phyloP scores from a whole-genome alignment of 2,329 filamentous ascomycete genomes.

The Colletotrichum sp. region DNA sequence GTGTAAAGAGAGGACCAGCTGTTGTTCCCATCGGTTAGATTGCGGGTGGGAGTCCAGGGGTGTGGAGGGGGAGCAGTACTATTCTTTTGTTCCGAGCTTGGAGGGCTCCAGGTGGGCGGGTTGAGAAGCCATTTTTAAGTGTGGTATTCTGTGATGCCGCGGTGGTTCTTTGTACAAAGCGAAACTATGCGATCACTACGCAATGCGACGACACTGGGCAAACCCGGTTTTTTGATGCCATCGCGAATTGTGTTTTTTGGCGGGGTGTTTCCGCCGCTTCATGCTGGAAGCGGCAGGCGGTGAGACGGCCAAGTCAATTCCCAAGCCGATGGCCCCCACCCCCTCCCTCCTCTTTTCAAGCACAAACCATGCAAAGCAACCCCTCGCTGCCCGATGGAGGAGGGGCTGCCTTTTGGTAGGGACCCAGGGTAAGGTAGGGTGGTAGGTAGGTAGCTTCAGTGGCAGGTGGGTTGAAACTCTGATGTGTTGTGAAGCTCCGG shows the following conservation, averaged over 20 bases:
- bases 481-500: background rate
- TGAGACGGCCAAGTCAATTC: background rate
- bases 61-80: constrained; percentile 59
- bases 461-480: background rate
- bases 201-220: background rate
- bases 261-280: background rate
- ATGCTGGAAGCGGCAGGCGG: background rate
- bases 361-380: background rate
- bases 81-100: constrained; percentile 86
- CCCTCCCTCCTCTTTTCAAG: background rate
- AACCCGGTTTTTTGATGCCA: constrained; percentile 6
- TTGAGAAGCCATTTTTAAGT: constrained; percentile 30
- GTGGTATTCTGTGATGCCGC: background rate
- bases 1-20: constrained; percentile 82
- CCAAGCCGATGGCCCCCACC: background rate
- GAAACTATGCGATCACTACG: background rate
- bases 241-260: constrained; percentile 9
- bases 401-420: background rate
- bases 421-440: background rate
- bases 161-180: background rate
- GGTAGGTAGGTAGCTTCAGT: background rate
- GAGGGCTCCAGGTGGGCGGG: constrained; percentile 77
- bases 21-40: background rate
- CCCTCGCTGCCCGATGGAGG: background rate
- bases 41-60: background rate